These are phyloP conservation scores for Fraxinus sp. DNA, from an alignment of 305 asterid genomes.

Conservation along the genomic window DNA sequence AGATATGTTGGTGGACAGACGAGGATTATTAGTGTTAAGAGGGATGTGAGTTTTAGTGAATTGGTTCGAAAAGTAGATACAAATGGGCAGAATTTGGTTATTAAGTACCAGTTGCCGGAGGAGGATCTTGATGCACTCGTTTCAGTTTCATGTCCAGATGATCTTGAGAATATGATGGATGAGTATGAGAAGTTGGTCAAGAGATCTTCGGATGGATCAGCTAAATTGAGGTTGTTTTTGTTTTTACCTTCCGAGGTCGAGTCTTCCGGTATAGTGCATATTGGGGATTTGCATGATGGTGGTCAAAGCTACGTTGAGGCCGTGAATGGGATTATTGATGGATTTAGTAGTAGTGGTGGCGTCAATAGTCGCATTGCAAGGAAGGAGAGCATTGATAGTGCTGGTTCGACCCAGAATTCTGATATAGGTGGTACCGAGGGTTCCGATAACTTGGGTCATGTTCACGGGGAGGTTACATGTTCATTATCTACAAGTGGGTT, in stretches of 20 bases:
- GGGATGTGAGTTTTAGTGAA: slow-evolving; percentile 56
- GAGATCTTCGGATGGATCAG: slow-evolving; percentile 75
- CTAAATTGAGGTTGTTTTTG: slow-evolving; percentile 83
- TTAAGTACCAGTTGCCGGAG: slow-evolving; percentile 94
- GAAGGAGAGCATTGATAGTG: slow-evolving; percentile 73
- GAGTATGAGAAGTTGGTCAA: slow-evolving; percentile 79
- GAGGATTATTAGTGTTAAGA: slow-evolving; percentile 69
- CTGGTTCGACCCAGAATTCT: slow-evolving; percentile 61
- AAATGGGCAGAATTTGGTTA: slow-evolving; percentile 55
- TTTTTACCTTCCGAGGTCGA: slow-evolving; percentile 77
- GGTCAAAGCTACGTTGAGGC: slow-evolving; percentile 89
- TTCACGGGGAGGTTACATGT: slow-evolving; percentile 45
- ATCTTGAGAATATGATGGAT: slow-evolving; percentile 98
- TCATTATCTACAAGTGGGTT: slow-evolving; percentile 42
- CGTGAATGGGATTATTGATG: slow-evolving; percentile 73
- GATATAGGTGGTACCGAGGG: slow-evolving; percentile 62
- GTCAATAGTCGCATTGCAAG: slow-evolving; percentile 39
- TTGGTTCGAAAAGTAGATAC: slow-evolving; percentile 60
- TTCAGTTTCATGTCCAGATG: slow-evolving; percentile 86
- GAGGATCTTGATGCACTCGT: slow-evolving; percentile 98
- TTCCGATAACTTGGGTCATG: slow-evolving; percentile 44
- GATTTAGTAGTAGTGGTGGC: slow-evolving; percentile 32
- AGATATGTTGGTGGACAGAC: slow-evolving; percentile 98
- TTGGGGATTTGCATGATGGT: slow-evolving; percentile 65
- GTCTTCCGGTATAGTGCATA: slow-evolving; percentile 36